Evolutionary conservation across 1,284 basidiomycete genomes (phyloP), one percentile per base, ranked within the genome.

Genomic region (Cystobasidiaceae sp.): DNA sequence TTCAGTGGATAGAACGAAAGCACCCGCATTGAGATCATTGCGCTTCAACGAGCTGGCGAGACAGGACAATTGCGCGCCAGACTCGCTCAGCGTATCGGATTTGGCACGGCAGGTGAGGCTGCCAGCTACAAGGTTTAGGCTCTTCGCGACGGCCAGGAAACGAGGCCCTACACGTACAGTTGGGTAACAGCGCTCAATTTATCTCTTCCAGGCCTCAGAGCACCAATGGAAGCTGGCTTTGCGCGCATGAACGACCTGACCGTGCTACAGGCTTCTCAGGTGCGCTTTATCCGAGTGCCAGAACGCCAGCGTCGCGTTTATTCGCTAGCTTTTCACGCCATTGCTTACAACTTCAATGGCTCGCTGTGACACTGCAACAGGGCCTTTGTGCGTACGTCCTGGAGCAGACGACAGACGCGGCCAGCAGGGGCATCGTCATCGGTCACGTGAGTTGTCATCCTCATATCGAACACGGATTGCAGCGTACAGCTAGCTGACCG

Each of bases 191-290:
- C 1, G 21, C 17, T 27, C 21, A 6, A 32, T 23, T 55, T 50
- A 19, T 41, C 4, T 8, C 15, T 4, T 41, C 5, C 19, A 88
- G 89, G 89, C 52, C 79, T 92, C 17, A 78, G 90, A 71, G 89
- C 86, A 4, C 81, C 78, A 68, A 92, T 92, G 89, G 86, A 88
- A 72, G 88, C 89, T 7, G 89, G 89, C 1, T 90, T 86, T 82
- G 81, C 86, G 21, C 82, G 86, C 57, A 91, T 92, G 88, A 92
- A 92, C 74, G 88, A 90, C 74, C 77, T 92, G 56, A 88, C 85
- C 49, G 80, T 92, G 57, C 85, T 90, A 41, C 89, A 91, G 73
- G 83, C 89, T 4, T 66, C 69, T 19, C 62, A 71, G 33, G 63
- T 58, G 23, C 46, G 62, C 33, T 52, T 62, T n/a, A n/a, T n/a